A percentile compares a stretch with the other conserved stretches of the same genome.
These are phyloP conservation scores for Aureobasidium vineae DNA, from an alignment of 2,329 filamentous ascomycete genomes.

Conservation along the genomic window DNA sequence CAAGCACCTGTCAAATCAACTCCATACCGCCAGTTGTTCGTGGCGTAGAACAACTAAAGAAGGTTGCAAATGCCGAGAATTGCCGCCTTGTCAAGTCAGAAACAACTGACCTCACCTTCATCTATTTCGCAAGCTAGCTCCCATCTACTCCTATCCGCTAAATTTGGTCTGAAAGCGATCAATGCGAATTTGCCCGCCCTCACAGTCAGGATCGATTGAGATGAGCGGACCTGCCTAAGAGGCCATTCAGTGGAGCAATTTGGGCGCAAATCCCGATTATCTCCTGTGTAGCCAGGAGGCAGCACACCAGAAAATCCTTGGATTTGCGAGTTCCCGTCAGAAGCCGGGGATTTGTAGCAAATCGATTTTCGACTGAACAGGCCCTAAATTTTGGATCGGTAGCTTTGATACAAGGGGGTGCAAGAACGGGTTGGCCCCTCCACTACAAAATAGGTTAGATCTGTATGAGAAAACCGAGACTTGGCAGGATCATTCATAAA, in stretches of 20 bases:
- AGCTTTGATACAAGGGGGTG: too few relatives aligned
- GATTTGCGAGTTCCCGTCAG: too few relatives aligned
- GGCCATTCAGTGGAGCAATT: too few relatives aligned
- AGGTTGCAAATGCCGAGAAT: neutral
- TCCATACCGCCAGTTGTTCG: neutral
- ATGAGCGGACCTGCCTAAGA: neutral
- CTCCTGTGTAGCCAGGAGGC: too few relatives aligned
- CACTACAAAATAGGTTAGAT: too few relatives aligned
- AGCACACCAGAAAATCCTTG: too few relatives aligned
- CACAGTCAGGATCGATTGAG: neutral
- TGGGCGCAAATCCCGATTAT: too few relatives aligned
- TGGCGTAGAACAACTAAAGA: conserved; percentile 8
- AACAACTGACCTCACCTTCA: conserved; percentile 2
- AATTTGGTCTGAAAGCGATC: neutral
- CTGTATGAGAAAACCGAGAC: too few relatives aligned
- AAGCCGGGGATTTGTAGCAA: too few relatives aligned
- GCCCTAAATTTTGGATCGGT: neutral
- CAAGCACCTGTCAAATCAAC: conserved; percentile 11
- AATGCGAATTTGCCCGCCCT: neutral
- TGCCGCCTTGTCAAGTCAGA: conserved; percentile 1
- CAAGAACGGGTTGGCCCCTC: too few relatives aligned
- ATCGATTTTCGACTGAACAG: too few relatives aligned
- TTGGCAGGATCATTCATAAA: too few relatives aligned
- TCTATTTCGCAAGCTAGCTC: conserved; percentile 5
- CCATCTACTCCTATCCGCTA: neutral